Evolutionary conservation across 116 monocot species (phyloP), one percentile per base, ranked within the genome.

Genomic region (Trichopus zeylanicus): DNA sequence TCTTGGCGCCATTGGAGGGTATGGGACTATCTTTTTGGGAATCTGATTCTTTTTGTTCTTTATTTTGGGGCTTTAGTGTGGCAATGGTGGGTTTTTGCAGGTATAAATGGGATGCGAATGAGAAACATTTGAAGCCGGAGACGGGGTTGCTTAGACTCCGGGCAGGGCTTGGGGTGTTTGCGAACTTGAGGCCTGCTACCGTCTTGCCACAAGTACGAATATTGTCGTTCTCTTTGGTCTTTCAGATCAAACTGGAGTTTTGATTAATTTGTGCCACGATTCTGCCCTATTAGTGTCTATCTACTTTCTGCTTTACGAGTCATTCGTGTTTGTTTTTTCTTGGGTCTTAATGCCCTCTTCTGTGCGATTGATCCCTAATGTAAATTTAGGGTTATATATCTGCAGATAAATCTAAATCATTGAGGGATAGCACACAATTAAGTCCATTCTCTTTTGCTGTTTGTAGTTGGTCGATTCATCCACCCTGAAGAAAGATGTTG

Each of bases 1-100:
- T 48, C 76, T 95, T 29, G 95, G 95, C 26, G 90, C 95, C 56
- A 89, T 95, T 67, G 90, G 90, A 61, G 94, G 94, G 91, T 91
- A 30, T 15, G 74, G 59, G 22, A 60, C n/a, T n/a, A n/a, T n/a
- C n/a, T n/a, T n/a, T n/a, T n/a, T n/a, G n/a, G n/a, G n/a, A n/a
- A n/a, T n/a, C n/a, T n/a, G n/a, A n/a, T n/a, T n/a, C n/a, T 26
- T 30, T 51, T 6, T 63, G 1, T 13, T 33, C 22, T 65, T 37
- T 25, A 30, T 53, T 64, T 12, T 22, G 15, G 22, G 20, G 20
- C 9, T 6, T 46, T 47, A 26, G 4, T 35, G 28, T 61, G 25
- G 22, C 37, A 18, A 12, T 35, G 19, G 35, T 4, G 33, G 34
- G 12, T 58, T 58, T 60, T 48, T 54, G 0, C 28, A 87, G 87